phyloP scores from a whole-genome alignment of 768 basidiomycete species.

The Myochromella boudieri region DNA sequence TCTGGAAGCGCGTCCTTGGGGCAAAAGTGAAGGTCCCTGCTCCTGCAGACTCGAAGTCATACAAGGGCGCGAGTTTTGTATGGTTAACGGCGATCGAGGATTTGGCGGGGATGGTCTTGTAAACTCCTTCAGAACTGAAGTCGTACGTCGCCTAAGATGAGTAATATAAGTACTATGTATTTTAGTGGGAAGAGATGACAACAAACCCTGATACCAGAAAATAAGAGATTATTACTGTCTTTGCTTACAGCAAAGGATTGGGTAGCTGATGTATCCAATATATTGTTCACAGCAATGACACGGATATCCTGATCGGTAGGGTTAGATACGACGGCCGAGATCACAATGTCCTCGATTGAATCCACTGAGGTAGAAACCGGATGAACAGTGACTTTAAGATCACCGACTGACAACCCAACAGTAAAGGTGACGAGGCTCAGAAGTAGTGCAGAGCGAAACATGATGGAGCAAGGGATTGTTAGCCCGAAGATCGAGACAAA shows the following conservation, averaged over 20 bases:
- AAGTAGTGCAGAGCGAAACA: slow-evolving; percentile 4
- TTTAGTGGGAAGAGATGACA: background rate
- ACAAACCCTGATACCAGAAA: slow-evolving; percentile 9
- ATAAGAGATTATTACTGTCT: slow-evolving; percentile 1
- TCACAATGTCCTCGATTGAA: slow-evolving; percentile 6
- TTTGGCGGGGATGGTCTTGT: slow-evolving; percentile 9
- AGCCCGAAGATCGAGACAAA: background rate
- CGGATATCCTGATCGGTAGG: slow-evolving; percentile 8
- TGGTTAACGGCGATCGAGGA: slow-evolving; percentile 14
- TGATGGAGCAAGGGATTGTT: background rate
- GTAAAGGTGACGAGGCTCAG: slow-evolving; percentile 1
- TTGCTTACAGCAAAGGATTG: slow-evolving; percentile 2
- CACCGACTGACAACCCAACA: slow-evolving; percentile 1
- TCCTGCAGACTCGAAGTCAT: slow-evolving; percentile 8
- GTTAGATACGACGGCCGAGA: slow-evolving; percentile 5
- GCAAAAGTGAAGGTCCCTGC: slow-evolving; percentile 8
- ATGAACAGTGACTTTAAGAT: slow-evolving; percentile 2
- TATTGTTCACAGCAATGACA: slow-evolving; percentile 4
- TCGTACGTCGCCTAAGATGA: slow-evolving; percentile 6
- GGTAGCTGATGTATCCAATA: slow-evolving; percentile 4
- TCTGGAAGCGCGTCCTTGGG: slow-evolving; percentile 8
- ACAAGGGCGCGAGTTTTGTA: slow-evolving; percentile 6
- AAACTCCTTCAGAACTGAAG: slow-evolving; percentile 2
- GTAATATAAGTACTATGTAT: background rate
- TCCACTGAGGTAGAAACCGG: background rate